phyloP scores from a whole-genome alignment of 2,329 filamentous ascomycete genomes.

The Penicillium sp. region DNA sequence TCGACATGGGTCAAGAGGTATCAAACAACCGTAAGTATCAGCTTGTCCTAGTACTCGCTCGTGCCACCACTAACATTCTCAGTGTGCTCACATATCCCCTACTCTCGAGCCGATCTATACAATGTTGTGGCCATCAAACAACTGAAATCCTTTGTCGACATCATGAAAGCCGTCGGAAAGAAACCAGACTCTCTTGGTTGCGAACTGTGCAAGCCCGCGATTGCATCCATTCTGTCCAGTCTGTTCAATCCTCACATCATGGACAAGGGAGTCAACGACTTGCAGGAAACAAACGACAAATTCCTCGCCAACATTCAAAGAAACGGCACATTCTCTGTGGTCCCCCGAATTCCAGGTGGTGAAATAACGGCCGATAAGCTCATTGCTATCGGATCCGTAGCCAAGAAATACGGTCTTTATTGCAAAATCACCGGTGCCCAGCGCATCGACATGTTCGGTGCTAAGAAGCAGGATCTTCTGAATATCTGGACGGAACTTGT shows the following conservation, averaged over 20 bases:
- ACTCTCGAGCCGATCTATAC: slow-evolving; percentile 84
- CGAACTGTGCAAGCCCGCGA: slow-evolving; percentile 80
- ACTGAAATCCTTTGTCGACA: slow-evolving; percentile 67
- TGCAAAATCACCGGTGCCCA: slow-evolving; percentile 92
- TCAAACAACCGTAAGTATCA: slow-evolving; percentile 63
- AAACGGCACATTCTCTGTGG: slow-evolving; percentile 85
- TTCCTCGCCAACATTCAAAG: slow-evolving; percentile 88
- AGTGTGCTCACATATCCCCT: slow-evolving; percentile 79
- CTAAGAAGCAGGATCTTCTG: slow-evolving; percentile 79
- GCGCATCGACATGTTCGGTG: slow-evolving; percentile 90
- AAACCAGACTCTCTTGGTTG: slow-evolving; percentile 73
- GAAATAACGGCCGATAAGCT: slow-evolving; percentile 87
- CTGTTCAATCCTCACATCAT: slow-evolving; percentile 84
- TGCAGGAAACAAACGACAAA: slow-evolving; percentile 88
- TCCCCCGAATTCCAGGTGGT: slow-evolving; percentile 78
- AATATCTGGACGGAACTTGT: slow-evolving; percentile 79
- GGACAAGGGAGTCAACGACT: slow-evolving; percentile 65
- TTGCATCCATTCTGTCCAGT: slow-evolving; percentile 77
- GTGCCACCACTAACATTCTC: slow-evolving; percentile 10
- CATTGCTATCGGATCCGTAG: slow-evolving; percentile 78
- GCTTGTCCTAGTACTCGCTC: not conserved
- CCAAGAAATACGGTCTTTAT: slow-evolving; percentile 80
- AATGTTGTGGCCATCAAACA: slow-evolving; percentile 83
- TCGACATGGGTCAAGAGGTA: slow-evolving; percentile 79
- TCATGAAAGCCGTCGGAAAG: slow-evolving; percentile 77